Evolutionary conservation across 495 filamentous ascomycete species (phyloP).

Genomic region (Pyrenula massariospora): DNA sequence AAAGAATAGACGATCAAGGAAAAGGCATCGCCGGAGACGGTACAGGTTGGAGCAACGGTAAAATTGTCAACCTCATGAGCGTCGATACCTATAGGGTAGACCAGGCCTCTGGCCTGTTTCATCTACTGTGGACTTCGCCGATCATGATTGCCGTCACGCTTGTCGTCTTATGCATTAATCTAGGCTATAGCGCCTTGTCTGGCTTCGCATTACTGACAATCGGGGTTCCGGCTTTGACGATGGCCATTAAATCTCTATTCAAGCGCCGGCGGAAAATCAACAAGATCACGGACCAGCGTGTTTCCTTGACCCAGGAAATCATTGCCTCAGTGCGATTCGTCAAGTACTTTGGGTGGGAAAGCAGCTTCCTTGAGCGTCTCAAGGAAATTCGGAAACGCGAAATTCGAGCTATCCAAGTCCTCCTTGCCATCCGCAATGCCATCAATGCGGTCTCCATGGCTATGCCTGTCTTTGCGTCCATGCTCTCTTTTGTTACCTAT

Average conservation of each 20-base stretch:
- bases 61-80: slow-evolving; percentile 84
- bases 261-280: slow-evolving; percentile 65
- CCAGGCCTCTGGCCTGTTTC: slow-evolving; percentile 74
- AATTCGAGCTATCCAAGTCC: slow-evolving; percentile 63
- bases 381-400: slow-evolving; percentile 59
- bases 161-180: slow-evolving; percentile 66
- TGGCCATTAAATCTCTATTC: slow-evolving; percentile 62
- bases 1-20: slow-evolving; percentile 16
- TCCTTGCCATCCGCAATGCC: slow-evolving; percentile 71
- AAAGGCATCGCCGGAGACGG: slow-evolving; percentile 50
- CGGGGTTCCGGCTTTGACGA: slow-evolving; percentile 61
- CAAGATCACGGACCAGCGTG: slow-evolving; percentile 82
- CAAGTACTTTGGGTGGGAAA: slow-evolving; percentile 94
- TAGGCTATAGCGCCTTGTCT: slow-evolving; percentile 78
- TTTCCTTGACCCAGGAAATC: slow-evolving; percentile 87
- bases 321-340: slow-evolving; percentile 84
- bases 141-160: slow-evolving; percentile 67
- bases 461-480: slow-evolving; percentile 83
- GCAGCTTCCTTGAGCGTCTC: slow-evolving; percentile 67
- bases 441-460: slow-evolving; percentile 71
- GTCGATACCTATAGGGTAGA: slow-evolving; percentile 88
- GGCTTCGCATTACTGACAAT: slow-evolving; percentile 76
- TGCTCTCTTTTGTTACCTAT: slow-evolving; percentile 91
- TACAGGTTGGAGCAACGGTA: slow-evolving; percentile 79
- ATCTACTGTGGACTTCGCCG: slow-evolving; percentile 80